Conservation (phyloP, 495 filamentous ascomycete genomes). For the Penicillium taxi region DNA sequence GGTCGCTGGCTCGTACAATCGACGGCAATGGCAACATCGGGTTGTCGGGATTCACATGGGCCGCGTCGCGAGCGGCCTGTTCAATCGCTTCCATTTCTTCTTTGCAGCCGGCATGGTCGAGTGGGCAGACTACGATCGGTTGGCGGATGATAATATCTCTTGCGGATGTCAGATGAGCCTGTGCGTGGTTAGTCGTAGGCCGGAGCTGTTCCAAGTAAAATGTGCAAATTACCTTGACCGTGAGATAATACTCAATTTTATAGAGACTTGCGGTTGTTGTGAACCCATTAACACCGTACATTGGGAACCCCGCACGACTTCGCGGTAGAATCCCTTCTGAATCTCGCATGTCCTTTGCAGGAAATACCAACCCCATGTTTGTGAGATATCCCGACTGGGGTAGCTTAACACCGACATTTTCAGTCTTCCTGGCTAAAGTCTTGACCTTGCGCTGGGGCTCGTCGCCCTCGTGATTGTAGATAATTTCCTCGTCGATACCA, state of each 20-base stretch:
- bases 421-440: conserved; percentile 73
- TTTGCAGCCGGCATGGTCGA: conserved; percentile 91
- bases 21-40: conserved; percentile 76
- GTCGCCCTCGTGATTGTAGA: conserved; percentile 96
- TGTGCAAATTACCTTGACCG: conserved; percentile 65
- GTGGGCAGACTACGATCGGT: conserved; percentile 90
- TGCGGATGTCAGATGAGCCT: conserved; percentile 89
- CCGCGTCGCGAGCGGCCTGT: conserved; percentile 86
- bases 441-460: conserved; percentile 89
- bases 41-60: conserved; percentile 76
- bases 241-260: conserved; percentile 95
- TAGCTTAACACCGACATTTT: conserved; percentile 70
- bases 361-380: conserved; percentile 85
- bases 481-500: conserved; percentile 92
- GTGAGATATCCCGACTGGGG: conserved; percentile 85
- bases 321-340: conserved; percentile 79
- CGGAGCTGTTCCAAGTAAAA: neutral
- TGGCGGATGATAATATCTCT: conserved; percentile 86
- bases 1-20: conserved; percentile 73
- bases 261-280: conserved; percentile 91
- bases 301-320: conserved; percentile 79
- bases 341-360: conserved; percentile 82
- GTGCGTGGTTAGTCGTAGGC: conserved; percentile 1
- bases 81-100: conserved; percentile 98
- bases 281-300: conserved; percentile 81